A percentile compares a stretch with the other conserved stretches of the same genome.
Conservation (phyloP, 352 stramenopile genomes). For the Blastocystis sp. region DNA sequence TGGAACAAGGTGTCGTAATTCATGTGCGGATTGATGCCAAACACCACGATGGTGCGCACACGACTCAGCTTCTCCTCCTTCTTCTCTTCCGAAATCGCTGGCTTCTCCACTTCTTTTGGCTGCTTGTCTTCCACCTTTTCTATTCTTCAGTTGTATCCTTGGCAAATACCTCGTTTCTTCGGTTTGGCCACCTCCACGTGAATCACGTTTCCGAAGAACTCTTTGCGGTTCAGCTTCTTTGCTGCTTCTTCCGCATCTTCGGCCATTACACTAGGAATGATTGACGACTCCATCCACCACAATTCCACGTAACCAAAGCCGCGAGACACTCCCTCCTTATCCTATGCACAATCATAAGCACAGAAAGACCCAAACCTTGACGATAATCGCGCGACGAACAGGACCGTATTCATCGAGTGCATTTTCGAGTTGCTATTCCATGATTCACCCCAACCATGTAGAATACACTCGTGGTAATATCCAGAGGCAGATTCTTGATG, state of each 20-base stretch:
- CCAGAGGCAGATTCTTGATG: constrained; percentile 45
- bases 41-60: constrained; percentile 56
- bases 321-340: constrained; percentile 54
- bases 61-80: constrained; percentile 52
- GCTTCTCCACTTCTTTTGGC: not conserved
- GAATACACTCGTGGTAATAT: constrained; percentile 31
- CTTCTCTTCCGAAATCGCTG: constrained; percentile 15
- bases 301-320: constrained; percentile 69
- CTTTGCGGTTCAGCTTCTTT: constrained; percentile 62
- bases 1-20: not conserved
- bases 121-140: not conserved
- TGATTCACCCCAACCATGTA: not conserved
- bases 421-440: constrained; percentile 35
- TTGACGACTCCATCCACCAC: not conserved
- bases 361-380: constrained; percentile 49
- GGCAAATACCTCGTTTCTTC: constrained; percentile 9
- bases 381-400: constrained; percentile 60
- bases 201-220: constrained; percentile 60
- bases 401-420: constrained; percentile 42
- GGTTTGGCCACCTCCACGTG: constrained; percentile 63
- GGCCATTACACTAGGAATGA: constrained; percentile 39
- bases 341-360: constrained; percentile 25
- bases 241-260: constrained; percentile 52
- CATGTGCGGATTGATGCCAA: constrained; percentile 35
- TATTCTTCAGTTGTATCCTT: not conserved